These are phyloP conservation scores for Podosphaera leucotricha DNA, from an alignment of 2,329 filamentous ascomycete genomes.

Conservation along the genomic window DNA sequence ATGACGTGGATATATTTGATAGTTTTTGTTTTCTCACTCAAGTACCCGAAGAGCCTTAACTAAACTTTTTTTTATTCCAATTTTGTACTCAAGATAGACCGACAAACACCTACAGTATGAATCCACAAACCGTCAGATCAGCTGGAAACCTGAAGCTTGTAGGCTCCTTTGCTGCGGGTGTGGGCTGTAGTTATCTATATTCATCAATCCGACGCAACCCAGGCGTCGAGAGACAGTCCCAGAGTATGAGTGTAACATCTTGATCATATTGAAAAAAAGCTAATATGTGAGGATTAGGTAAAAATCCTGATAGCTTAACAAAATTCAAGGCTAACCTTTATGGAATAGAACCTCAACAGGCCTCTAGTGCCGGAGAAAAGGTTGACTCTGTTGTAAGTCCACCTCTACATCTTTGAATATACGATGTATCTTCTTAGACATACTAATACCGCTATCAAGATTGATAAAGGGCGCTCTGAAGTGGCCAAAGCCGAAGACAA, in stretches of 20 bases:
- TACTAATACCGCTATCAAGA: constrained; percentile 17
- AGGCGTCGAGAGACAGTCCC: constrained; percentile 64
- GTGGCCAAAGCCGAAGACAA: constrained; percentile 36
- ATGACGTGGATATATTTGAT: neutral
- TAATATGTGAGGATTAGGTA: constrained; percentile 23
- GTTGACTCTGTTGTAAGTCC: constrained; percentile 43
- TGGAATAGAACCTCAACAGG: constrained; percentile 37
- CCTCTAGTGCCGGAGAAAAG: constrained; percentile 36
- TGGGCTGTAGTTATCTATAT: constrained; percentile 79
- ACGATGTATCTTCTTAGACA: neutral
- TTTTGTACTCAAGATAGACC: neutral
- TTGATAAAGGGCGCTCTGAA: constrained; percentile 39
- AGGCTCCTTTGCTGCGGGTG: constrained; percentile 28
- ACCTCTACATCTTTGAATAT: neutral
- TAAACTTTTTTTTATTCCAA: neutral
- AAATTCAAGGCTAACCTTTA: constrained; percentile 38
- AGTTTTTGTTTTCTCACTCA: neutral
- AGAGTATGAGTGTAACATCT: constrained; percentile 33
- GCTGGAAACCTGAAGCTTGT: neutral
- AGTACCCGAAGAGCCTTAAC: neutral
- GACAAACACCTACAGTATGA: neutral
- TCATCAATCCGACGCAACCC: constrained; percentile 58
- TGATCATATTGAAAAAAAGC: neutral
- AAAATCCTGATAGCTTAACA: constrained; percentile 44
- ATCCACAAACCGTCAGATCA: neutral